Evolutionary conservation across 257 asterid species (phyloP), one percentile per base, ranked within the genome.

Genomic region (Scutellaria minor): DNA sequence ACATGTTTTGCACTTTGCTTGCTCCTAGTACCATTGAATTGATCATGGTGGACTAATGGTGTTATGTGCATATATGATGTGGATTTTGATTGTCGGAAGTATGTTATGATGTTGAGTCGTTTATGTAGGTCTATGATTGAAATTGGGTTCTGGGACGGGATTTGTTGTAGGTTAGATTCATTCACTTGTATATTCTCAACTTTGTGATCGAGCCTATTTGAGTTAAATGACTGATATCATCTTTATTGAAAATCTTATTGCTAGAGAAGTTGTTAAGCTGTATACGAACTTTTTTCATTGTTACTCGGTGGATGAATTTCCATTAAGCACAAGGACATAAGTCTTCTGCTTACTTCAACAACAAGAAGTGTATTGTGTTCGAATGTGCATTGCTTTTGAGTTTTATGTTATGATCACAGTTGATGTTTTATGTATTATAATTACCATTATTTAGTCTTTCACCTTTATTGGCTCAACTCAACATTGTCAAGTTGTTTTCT

Each of bases 381-480:
- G 40, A 52, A 39, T 22, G 11, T 53, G 18, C 22, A 8, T 50
- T 48, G 27, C 22, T 54, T 46, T 71, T 71, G 40, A 46, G 61
- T 31, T 44, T 62, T 47, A 9, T 54, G 22, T 10, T 7, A 18
- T 31, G 18, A 14, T 37, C 20, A 1, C 44, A 1, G n/a, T 41
- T 41, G 11, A 62, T 39, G 9, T 47, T 47, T 53, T 20, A 39
- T 35, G 77, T 13, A 24, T 63, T 53, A 12, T 14, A 14, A 14
- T 46, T 54, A 9, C 41, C 14, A 10, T 54, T 47, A 13, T 13
- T 10, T 27, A 18, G 27, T 55, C 6, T 13, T 52, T 24, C 40
- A 55, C 64, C 47, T 31, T 66, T 13, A 66, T 47, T 66, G 65
- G 59, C 69, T 66, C 8, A 47, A 11, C 40, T 4, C 22, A 27